These are phyloP conservation scores for Marasmius fiardii DNA, from an alignment of 1,284 basidiomycete genomes.

Conservation along the genomic window DNA sequence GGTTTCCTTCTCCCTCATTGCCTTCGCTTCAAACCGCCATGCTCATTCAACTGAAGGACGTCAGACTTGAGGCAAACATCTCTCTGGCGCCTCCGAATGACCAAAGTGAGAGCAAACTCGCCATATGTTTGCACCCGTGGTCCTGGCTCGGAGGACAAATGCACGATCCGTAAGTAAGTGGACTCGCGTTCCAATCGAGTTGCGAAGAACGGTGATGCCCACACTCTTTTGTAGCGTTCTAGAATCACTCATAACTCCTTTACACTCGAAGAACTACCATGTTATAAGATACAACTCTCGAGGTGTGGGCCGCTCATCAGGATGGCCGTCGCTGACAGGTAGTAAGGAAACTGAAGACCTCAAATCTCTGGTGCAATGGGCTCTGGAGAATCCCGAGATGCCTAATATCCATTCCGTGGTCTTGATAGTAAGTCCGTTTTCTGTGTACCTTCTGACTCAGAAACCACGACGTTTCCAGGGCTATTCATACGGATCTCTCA, in stretches of 20 bases:
- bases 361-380: conserved; percentile 56
- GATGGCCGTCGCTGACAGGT: conserved; percentile 69
- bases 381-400: conserved; percentile 34
- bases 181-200: conserved; percentile 15
- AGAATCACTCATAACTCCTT: conserved; percentile 26
- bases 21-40: too few species aligned
- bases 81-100: too few species aligned
- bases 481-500: conserved; percentile 77
- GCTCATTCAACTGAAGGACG: too few species aligned
- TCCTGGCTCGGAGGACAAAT: conserved; percentile 73
- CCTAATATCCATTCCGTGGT: conserved; percentile 43
- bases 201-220: conserved; percentile 13
- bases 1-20: too few species aligned
- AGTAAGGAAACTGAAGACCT: conserved; percentile 65
- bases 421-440: conserved; percentile 42
- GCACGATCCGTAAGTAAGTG: conserved; percentile 60
- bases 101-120: conserved; percentile 35
- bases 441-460: conserved; percentile 7
- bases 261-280: conserved; percentile 46
- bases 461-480: conserved; percentile 42
- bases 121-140: conserved; percentile 75
- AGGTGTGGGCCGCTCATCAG: conserved; percentile 68
- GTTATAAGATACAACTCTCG: conserved; percentile 73
- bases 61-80: too few species aligned
- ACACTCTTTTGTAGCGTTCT: conserved; percentile 30